Evolutionary conservation across 192 early-diverging fungal genomes (phyloP), one percentile per base, ranked within the genome.

Genomic region (Endogone sp.): DNA sequence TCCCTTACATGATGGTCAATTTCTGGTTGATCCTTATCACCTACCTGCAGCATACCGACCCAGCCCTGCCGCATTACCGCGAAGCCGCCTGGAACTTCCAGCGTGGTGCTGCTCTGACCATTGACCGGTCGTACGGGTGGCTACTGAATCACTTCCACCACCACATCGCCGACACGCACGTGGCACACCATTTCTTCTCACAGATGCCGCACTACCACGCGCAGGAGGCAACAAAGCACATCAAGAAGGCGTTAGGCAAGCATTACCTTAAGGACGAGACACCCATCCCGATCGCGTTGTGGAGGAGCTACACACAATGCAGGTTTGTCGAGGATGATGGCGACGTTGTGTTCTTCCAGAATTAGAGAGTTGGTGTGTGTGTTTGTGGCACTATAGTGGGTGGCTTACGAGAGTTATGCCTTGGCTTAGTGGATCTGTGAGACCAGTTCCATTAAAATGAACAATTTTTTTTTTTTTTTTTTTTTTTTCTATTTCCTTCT

Each of bases 151-250:
- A 85, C 70, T 91, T 93, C 78, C 79, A 90, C 73, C 89, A 90
- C 72, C 83, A 87, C 69, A 95, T 95, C 72, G 81, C 89, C 37
- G 93, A 96, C 72, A 94, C 94, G 3, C 95, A 98, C 73, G 95
- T 98, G 23, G 94, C 91, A 8, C 97, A 98, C 76, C 97, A 98
- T 74, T 77, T 95, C 68, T 98, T 97, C 84, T 93, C 92, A 10
- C 92, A 88, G n/a, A 98, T 98, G 95, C 97, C 97, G 11, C 94
- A 95, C 82, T 98, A 98, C 83, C 84, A 98, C 72, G 97, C 90
- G 2, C 71, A 82, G 64, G 92, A 95, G 77, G 97, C 97, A 3
- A 98, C 97, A 24, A 67, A 68, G 32, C 86, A 90, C 61, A 75
- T 97, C 56, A 90, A 91, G 80, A 86, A 90, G 83, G 81, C 89